Percentiles rank a stretch among this genome's conserved stretches.
Conservation (phyloP, 331 rosid species). For the Rosa hybrid region DNA sequence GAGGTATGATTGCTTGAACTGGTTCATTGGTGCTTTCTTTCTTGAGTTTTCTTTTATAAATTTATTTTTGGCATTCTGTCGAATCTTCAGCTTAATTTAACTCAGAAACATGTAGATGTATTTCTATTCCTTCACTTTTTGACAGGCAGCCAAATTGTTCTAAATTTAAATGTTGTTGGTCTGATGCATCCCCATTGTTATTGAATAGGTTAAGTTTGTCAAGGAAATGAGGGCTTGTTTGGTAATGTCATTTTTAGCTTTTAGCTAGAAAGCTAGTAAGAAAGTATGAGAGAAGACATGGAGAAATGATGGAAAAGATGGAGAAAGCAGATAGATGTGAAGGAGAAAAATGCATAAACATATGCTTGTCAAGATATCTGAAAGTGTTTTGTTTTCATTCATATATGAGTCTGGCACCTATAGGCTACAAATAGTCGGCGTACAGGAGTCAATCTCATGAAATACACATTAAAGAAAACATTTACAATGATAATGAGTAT, state of each 20-base stretch:
- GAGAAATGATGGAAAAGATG: not conserved
- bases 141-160: not conserved
- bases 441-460: not conserved
- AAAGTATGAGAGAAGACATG: not conserved
- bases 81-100: too few relatives aligned
- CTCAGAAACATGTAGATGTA: not conserved
- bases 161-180: not conserved
- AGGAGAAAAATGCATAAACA: not conserved
- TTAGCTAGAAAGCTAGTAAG: not conserved
- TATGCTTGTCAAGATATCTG: not conserved
- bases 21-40: not conserved
- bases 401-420: not conserved
- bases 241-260: not conserved
- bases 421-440: not conserved
- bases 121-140: not conserved
- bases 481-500: not conserved
- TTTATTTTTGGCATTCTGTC: not conserved
- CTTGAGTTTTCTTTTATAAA: not conserved
- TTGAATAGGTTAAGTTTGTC: not conserved
- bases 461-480: not conserved
- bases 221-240: not conserved
- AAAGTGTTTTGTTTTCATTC: not conserved
- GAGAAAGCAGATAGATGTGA: not conserved
- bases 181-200: not conserved
- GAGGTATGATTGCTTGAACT: not conserved